Evolutionary conservation across 2,329 filamentous ascomycete species (phyloP).

Genomic region (Aureobasidium sp.): DNA sequence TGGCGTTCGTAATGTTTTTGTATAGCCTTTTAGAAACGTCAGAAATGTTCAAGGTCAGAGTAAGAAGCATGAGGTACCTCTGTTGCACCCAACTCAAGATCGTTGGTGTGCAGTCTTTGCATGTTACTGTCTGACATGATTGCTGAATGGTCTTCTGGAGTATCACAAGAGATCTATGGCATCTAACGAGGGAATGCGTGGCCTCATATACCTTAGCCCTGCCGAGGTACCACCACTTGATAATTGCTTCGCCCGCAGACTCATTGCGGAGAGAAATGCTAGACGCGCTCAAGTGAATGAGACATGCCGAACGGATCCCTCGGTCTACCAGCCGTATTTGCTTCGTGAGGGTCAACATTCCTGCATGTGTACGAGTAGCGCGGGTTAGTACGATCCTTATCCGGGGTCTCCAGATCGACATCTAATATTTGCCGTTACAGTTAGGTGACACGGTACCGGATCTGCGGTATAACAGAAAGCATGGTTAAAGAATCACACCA

Average conservation of each 20-base stretch:
- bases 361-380: not conserved
- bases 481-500: not conserved
- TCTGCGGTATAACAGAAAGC: not conserved
- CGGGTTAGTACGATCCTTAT: not conserved
- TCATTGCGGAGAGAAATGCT: not conserved
- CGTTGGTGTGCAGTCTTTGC: constrained; percentile 27
- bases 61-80: not conserved
- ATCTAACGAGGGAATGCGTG: not conserved
- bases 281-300: not conserved
- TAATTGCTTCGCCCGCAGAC: not conserved
- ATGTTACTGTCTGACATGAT: constrained; percentile 13
- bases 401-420: not conserved
- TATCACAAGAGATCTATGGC: not conserved
- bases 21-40: constrained; percentile 26
- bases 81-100: constrained; percentile 34
- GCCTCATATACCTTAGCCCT: not conserved
- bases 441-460: not conserved
- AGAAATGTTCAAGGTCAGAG: not conserved
- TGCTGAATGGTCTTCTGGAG: not conserved
- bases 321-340: not conserved
- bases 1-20: constrained; percentile 42
- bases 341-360: not conserved
- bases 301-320: not conserved
- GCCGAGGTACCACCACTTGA: not conserved
- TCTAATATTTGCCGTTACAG: not conserved